phyloP scores from a whole-genome alignment of 83 land plant species.

The Larix sibirica region DNA sequence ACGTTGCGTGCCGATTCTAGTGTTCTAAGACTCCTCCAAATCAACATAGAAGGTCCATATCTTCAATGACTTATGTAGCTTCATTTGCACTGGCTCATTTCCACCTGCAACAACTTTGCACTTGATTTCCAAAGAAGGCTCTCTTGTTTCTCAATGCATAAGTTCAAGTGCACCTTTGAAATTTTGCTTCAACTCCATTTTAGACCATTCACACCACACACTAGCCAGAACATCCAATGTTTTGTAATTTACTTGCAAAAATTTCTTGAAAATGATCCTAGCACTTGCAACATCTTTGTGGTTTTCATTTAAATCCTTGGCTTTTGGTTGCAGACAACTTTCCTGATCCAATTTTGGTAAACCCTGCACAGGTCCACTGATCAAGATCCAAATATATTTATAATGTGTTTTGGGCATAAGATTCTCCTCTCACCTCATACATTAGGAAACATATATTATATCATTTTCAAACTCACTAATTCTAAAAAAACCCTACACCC shows the following conservation, averaged over 20 bases:
- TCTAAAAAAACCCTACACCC: too few species aligned
- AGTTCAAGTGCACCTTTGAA: conserved; percentile 75
- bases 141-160: conserved; percentile 81
- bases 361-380: too few species aligned
- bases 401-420: too few species aligned
- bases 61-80: conserved; percentile 76
- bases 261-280: conserved; percentile 84
- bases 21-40: too few species aligned
- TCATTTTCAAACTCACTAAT: too few species aligned
- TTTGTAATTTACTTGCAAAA: conserved; percentile 81
- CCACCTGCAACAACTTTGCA: conserved; percentile 85
- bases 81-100: conserved; percentile 92
- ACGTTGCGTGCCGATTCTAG: too few species aligned
- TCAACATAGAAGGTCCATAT: conserved; percentile 78
- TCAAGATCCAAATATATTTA: too few species aligned
- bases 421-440: too few species aligned
- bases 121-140: conserved; percentile 87
- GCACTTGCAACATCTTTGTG: conserved; percentile 82
- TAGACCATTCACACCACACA: conserved; percentile 96
- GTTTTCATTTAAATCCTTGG: conserved; percentile 79
- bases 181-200: conserved; percentile 88
- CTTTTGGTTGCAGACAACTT: too few species aligned
- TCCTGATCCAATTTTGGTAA: too few species aligned
- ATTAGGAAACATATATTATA: too few species aligned
- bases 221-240: conserved; percentile 87